Conservation (phyloP, 2,329 filamentous ascomycete species). For the Myriosclerotinia curreyana region DNA sequence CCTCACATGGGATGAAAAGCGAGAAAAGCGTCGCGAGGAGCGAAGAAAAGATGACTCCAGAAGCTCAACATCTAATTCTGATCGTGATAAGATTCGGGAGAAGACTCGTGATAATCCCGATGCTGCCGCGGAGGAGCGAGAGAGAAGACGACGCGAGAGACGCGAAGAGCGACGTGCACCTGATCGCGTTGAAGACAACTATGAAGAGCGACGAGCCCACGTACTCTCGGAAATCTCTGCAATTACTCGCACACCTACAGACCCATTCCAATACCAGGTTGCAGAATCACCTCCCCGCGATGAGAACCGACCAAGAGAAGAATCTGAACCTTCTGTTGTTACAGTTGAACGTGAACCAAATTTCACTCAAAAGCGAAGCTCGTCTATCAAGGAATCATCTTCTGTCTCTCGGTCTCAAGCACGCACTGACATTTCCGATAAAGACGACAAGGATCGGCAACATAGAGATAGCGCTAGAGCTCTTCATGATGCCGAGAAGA, state of each 20-base stretch:
- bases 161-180: conserved; percentile 36
- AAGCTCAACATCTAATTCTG: conserved; percentile 27
- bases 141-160: conserved; percentile 39
- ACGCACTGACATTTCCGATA: conserved; percentile 22
- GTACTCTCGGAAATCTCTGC: conserved; percentile 36
- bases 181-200: conserved; percentile 26
- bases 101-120: conserved; percentile 36
- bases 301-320: conserved; percentile 25
- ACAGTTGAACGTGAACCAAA: conserved; percentile 55
- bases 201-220: conserved; percentile 31
- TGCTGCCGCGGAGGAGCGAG: conserved; percentile 35
- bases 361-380: conserved; percentile 33
- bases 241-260: conserved; percentile 32
- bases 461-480: conserved; percentile 26
- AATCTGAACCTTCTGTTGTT: conserved; percentile 45
- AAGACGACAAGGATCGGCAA: conserved; percentile 20
- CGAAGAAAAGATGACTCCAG: conserved; percentile 27
- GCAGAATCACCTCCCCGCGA: conserved; percentile 47
- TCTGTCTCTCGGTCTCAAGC: conserved; percentile 25
- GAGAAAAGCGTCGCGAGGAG: conserved; percentile 30
- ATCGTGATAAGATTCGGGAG: conserved; percentile 33
- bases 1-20: conserved; percentile 13
- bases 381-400: conserved; percentile 31
- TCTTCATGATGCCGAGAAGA: conserved; percentile 45
- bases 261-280: conserved; percentile 60